phyloP scores from a whole-genome alignment of 305 asterid species.

The Fraxinus baroniana region DNA sequence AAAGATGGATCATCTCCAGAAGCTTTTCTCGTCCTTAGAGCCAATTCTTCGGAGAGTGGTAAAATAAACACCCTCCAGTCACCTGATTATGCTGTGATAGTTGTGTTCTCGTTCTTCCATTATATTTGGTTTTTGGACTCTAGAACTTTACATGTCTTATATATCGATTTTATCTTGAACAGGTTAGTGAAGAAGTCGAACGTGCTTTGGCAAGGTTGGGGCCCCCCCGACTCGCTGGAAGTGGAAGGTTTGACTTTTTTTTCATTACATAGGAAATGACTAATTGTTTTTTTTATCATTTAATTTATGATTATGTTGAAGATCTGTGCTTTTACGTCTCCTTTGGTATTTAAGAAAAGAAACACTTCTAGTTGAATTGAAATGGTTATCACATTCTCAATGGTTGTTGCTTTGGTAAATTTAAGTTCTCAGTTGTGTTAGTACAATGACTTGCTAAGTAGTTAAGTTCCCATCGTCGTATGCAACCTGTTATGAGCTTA shows the following conservation, averaged over 20 bases:
- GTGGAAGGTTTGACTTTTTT: conserved; percentile 26
- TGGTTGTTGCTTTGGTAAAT: not conserved
- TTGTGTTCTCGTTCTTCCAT: not conserved
- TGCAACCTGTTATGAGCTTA: conserved; percentile 4
- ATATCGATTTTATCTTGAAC: not conserved
- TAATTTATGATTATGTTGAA: not conserved
- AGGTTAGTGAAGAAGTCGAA: conserved; percentile 41
- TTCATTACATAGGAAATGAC: not conserved
- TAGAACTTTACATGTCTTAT: not conserved
- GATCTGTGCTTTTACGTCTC: conserved; percentile 5
- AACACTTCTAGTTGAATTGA: not conserved
- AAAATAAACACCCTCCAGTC: conserved; percentile 26
- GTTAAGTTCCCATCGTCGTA: not conserved
- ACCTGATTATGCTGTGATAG: not conserved
- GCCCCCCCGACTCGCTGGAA: conserved; percentile 21
- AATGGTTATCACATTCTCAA: not conserved
- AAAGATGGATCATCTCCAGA: conserved; percentile 92
- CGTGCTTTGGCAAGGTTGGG: conserved; percentile 39
- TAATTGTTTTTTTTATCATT: not conserved
- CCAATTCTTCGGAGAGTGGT: conserved; percentile 99
- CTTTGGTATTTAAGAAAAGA: not conserved
- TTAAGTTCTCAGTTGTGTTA: not conserved
- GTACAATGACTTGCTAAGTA: not conserved
- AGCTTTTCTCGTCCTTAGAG: conserved; percentile 91
- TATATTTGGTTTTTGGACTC: not conserved